phyloP scores from a whole-genome alignment of 495 filamentous ascomycete genomes.

The Articulospora tetracladia region DNA sequence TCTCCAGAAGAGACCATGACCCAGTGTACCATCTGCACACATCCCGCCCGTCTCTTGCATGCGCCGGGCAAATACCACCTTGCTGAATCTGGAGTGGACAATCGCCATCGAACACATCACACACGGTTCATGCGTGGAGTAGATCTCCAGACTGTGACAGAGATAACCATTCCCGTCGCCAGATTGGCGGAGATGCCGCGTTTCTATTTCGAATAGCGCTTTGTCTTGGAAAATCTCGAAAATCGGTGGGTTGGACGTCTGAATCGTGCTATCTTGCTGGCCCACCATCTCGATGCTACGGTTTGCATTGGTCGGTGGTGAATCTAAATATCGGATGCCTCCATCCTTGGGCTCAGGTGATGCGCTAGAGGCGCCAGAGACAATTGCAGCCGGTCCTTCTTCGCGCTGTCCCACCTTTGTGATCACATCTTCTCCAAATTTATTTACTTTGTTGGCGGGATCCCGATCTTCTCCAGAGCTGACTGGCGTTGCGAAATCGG shows the following conservation, averaged over 20 bases:
- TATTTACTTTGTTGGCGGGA: no score
- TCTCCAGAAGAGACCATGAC: constrained; percentile 88
- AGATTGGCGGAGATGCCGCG: constrained; percentile 11
- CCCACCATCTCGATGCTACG: no score
- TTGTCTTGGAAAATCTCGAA: constrained; percentile 38
- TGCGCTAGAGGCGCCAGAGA: no score
- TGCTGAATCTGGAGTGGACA: constrained; percentile 82
- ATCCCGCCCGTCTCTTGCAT: constrained; percentile 60
- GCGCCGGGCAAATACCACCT: constrained; percentile 68
- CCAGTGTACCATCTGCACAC: constrained; percentile 45
- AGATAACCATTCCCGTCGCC: constrained; percentile 69
- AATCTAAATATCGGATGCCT: no score
- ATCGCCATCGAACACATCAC: constrained; percentile 96
- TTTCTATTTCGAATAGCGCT: constrained; percentile 10
- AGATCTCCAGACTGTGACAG: constrained; percentile 86
- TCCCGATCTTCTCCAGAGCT: no score
- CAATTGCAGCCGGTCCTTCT: no score
- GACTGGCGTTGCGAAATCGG: no score
- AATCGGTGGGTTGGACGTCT: not conserved
- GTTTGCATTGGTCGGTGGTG: no score
- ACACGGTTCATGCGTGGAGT: constrained; percentile 91
- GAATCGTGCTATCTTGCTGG: not conserved
- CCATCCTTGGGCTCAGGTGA: no score
- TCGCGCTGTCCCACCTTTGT: no score
- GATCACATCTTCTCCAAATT: no score